Evolutionary conservation across 371 early-diverging fungal species (phyloP).

Genomic region (Paraphysoderma sedebokerense): DNA sequence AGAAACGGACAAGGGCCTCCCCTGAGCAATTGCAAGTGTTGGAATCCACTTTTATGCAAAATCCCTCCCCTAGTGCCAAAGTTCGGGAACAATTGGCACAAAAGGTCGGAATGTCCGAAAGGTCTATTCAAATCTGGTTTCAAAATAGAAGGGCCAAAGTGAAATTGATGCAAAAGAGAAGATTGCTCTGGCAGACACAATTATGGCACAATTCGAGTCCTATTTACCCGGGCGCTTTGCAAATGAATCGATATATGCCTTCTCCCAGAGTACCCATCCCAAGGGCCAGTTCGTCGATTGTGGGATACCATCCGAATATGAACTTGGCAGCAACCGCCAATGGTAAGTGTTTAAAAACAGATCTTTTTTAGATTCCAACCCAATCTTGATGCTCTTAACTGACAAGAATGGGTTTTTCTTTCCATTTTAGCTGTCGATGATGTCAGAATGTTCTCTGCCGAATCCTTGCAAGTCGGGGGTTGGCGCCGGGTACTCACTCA

Average conservation of each 20-base stretch:
- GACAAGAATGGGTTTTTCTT: slow-evolving; percentile 1
- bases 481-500: slow-evolving; percentile 56
- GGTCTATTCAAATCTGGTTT: slow-evolving; percentile 97
- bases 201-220: no score
- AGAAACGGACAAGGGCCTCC: slow-evolving; percentile 32
- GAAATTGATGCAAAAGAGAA: slow-evolving; percentile 43
- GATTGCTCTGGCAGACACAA: slow-evolving; percentile 20
- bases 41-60: slow-evolving; percentile 22
- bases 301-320: slow-evolving; percentile 7
- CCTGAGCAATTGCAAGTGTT: slow-evolving; percentile 30
- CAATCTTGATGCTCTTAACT: neutral
- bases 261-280: no score
- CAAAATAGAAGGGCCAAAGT: slow-evolving; percentile 95
- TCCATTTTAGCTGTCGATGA: slow-evolving; percentile 10
- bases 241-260: no score
- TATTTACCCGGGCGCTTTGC: no score
- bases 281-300: slow-evolving; percentile 8
- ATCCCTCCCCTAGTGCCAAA: slow-evolving; percentile 25
- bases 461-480: slow-evolving; percentile 45
- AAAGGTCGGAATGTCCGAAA: slow-evolving; percentile 30
- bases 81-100: slow-evolving; percentile 23
- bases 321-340: slow-evolving; percentile 6
- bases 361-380: slow-evolving; percentile 8
- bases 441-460: slow-evolving; percentile 24
- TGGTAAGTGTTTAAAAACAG: no score